Evolutionary conservation across 2,329 filamentous ascomycete genomes (phyloP).

Genomic region (Apiospora rasikravindrae): DNA sequence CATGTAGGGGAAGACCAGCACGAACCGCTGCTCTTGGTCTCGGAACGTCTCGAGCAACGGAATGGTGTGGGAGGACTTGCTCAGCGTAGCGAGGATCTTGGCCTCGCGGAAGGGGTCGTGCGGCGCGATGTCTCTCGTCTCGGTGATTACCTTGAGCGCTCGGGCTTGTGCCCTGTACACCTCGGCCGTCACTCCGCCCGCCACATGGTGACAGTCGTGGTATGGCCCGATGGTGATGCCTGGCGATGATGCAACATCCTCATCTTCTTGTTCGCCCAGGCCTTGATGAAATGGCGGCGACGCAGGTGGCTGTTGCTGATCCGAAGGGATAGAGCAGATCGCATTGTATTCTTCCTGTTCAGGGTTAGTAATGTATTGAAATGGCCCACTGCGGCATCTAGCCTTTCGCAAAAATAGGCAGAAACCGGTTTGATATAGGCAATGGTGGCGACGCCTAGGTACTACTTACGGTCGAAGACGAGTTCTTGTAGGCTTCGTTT

Average conservation of each 20-base stretch:
- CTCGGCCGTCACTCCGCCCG: slow-evolving; percentile 77
- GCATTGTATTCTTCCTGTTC: slow-evolving; percentile 63
- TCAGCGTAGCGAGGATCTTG: slow-evolving; percentile 69
- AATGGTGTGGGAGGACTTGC: slow-evolving; percentile 48
- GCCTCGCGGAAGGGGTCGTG: slow-evolving; percentile 84
- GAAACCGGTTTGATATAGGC: too few relatives aligned
- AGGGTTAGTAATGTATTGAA: background rate
- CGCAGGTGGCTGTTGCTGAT: slow-evolving; percentile 29
- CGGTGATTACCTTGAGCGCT: slow-evolving; percentile 86
- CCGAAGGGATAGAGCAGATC: slow-evolving; percentile 41
- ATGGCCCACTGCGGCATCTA: background rate
- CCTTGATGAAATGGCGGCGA: slow-evolving; percentile 25
- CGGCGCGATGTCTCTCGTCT: slow-evolving; percentile 74
- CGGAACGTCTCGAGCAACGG: slow-evolving; percentile 76
- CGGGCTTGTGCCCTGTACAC: slow-evolving; percentile 72
- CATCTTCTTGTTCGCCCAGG: slow-evolving; percentile 16
- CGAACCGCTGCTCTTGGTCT: slow-evolving; percentile 71
- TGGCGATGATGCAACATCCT: slow-evolving; percentile 30
- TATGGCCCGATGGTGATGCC: slow-evolving; percentile 60
- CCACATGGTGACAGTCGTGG: slow-evolving; percentile 57
- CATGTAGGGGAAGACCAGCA: slow-evolving; percentile 86
- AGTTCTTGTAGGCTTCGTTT: slow-evolving; percentile 63
- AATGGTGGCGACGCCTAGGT: background rate
- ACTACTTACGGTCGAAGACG: slow-evolving; percentile 60
- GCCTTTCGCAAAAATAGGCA: background rate